Evolutionary conservation across 2,329 filamentous ascomycete species (phyloP), one percentile per base, ranked within the genome.

Genomic region (Keithomyces neogunnii): DNA sequence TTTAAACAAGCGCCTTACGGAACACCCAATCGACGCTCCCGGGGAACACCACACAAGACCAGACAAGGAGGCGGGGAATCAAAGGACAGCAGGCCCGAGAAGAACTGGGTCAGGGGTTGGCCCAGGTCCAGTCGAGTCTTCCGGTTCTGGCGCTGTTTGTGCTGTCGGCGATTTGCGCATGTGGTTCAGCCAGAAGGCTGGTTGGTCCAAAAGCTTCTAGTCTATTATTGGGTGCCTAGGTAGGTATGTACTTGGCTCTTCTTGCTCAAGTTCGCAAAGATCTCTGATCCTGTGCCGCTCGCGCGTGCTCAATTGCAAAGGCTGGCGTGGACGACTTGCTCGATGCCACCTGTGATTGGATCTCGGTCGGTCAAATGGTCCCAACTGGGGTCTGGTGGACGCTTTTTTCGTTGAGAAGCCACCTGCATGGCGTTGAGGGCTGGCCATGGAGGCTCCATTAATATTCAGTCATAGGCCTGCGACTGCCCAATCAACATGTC

Each of bases 241-340:
- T 35, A 35, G 33, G 33, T 11, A n/a, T n/a, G n/a, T n/a, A 19
- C 19, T 19, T 19, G 13, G 4, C n/a, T 19, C 38, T 26, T 5
- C 5, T 11, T 19, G 38, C n/a, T 26, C n/a, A 13, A 28, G 5
- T 9, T 19, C 38, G n/a, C 38, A 19, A 19, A 19, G 19, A 19
- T 35, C 6, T 13, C 28, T 30, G 26, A 29, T 40, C 30, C 30
- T 44, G 47, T 44, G 47, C 47, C 47, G 28, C 47, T 44, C 30
- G 38, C 47, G 47, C 47, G 29, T 44, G 39, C 40, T 49, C 39
- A 43, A 26, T 42, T 49, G 8, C 46, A 48, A 48, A 48, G 19
- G 3, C 35, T 42, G 46, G 46, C 46, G 30, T 19, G 19, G 46
- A 48, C 33, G 30, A 40, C n/a, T 29, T n/a, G 6, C 6, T 26